A percentile compares a stretch with the other conserved stretches of the same genome.
Conservation (phyloP, 2,329 filamentous ascomycete genomes). For the Arachnopeziza araneosa region DNA sequence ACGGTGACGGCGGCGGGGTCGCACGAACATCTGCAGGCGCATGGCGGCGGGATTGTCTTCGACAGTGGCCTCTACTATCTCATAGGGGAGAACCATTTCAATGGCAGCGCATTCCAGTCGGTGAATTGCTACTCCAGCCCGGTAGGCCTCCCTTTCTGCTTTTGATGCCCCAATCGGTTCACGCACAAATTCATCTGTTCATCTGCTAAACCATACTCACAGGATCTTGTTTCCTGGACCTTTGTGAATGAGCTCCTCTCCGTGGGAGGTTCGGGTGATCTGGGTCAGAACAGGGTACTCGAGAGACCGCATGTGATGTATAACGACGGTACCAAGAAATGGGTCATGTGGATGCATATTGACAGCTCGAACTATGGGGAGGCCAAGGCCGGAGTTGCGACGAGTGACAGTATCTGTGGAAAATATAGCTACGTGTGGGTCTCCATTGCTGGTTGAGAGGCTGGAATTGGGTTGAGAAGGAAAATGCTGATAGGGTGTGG, state of each 20-base stretch:
- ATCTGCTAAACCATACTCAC: not conserved
- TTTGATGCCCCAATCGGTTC: not conserved
- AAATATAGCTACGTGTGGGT: conserved; percentile 45
- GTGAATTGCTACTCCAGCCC: conserved; percentile 63
- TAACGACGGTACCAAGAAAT: conserved; percentile 57
- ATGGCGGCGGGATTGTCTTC: conserved; percentile 59
- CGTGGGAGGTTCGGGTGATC: conserved; percentile 45
- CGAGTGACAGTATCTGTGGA: conserved; percentile 53
- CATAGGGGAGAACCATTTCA: conserved; percentile 64
- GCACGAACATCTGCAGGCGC: conserved; percentile 57
- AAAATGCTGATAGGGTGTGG: conserved; percentile 1
- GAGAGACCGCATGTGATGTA: conserved; percentile 65
- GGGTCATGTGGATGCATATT: conserved; percentile 67
- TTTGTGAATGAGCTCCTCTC: conserved; percentile 55
- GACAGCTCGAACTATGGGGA: conserved; percentile 56
- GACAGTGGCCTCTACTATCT: conserved; percentile 57
- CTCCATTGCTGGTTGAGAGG: not conserved
- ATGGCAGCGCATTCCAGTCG: conserved; percentile 55
- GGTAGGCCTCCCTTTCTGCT: conserved; percentile 9
- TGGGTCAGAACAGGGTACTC: conserved; percentile 57
- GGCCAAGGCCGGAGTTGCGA: conserved; percentile 60
- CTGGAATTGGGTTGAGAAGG: not conserved
- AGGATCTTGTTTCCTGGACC: conserved; percentile 58
- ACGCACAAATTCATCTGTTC: too few relatives aligned
- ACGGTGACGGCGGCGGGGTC: conserved; percentile 27